These are phyloP conservation scores for Cordyceps pruinosa DNA, from an alignment of 2,329 filamentous ascomycete species.

Conservation along the genomic window DNA sequence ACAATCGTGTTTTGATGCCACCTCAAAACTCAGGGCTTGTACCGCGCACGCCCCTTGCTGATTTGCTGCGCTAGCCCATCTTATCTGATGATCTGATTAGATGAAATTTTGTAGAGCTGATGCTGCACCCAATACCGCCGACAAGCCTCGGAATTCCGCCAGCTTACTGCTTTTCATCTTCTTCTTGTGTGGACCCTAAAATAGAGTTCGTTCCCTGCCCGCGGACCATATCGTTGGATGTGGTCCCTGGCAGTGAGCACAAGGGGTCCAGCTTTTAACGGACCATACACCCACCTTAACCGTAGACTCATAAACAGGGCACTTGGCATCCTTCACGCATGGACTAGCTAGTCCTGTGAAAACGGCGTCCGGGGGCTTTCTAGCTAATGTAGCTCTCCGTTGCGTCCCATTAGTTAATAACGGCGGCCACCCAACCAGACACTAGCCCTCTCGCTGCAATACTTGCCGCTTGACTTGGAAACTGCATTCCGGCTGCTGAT, in stretches of 20 bases:
- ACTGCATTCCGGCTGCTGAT: neutral
- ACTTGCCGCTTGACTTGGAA: neutral
- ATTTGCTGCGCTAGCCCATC: slow-evolving; percentile 20
- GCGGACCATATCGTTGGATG: neutral
- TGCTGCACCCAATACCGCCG: neutral
- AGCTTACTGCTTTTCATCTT: neutral
- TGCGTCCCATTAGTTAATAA: neutral
- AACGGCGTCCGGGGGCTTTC: neutral
- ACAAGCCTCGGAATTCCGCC: slow-evolving; percentile 10
- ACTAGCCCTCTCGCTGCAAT: neutral
- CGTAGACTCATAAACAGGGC: neutral
- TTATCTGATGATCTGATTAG: slow-evolving; percentile 42
- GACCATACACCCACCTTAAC: neutral
- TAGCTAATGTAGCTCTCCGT: neutral
- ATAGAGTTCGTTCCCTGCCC: neutral
- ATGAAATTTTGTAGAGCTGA: slow-evolving; percentile 18
- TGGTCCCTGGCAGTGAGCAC: neutral
- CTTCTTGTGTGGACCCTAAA: neutral
- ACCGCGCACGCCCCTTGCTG: neutral
- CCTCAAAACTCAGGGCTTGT: neutral
- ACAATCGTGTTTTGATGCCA: neutral
- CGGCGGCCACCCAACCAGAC: neutral
- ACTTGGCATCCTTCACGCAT: neutral
- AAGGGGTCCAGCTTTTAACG: neutral
- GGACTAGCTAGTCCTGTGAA: neutral